Conservation (phyloP, 768 basidiomycete genomes). For the Hortiboletus campestris region DNA sequence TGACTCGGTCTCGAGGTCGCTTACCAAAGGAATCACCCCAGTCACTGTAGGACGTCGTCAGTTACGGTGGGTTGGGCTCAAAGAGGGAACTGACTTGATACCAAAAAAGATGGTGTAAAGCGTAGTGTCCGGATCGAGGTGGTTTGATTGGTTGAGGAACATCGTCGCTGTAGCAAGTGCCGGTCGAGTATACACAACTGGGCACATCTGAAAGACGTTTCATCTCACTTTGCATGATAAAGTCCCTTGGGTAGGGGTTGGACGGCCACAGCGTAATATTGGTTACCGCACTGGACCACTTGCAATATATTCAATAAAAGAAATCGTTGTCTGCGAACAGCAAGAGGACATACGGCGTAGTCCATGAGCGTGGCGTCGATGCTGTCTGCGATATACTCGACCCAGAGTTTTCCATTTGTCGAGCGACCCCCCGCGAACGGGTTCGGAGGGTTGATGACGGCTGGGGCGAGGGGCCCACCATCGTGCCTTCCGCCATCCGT, state of each 20-base stretch:
- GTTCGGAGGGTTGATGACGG: conserved; percentile 42
- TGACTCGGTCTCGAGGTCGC: neutral
- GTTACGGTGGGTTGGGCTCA: neutral
- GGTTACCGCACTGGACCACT: conserved; percentile 44
- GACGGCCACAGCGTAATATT: conserved; percentile 52
- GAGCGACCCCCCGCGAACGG: conserved; percentile 49
- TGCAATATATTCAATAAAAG: neutral
- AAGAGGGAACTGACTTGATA: conserved; percentile 42
- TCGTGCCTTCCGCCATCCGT: conserved; percentile 50
- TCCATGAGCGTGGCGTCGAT: conserved; percentile 44
- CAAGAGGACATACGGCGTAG: conserved; percentile 42
- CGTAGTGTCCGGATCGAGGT: conserved; percentile 45
- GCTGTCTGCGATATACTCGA: conserved; percentile 43
- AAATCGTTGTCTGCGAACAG: neutral
- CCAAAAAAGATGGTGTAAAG: conserved; percentile 55
- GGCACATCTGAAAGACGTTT: neutral
- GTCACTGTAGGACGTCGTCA: conserved; percentile 33
- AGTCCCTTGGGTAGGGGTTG: conserved; percentile 46
- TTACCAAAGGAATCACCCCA: conserved; percentile 43
- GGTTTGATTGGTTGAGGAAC: conserved; percentile 45
- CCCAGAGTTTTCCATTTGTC: conserved; percentile 52
- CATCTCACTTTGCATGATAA: conserved; percentile 44
- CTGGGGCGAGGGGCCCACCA: conserved; percentile 41
- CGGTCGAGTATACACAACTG: neutral
- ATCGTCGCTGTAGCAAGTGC: conserved; percentile 32